Evolutionary conservation across 2,329 filamentous ascomycete genomes (phyloP).

Genomic region (Sporothrix dimorphospora): DNA sequence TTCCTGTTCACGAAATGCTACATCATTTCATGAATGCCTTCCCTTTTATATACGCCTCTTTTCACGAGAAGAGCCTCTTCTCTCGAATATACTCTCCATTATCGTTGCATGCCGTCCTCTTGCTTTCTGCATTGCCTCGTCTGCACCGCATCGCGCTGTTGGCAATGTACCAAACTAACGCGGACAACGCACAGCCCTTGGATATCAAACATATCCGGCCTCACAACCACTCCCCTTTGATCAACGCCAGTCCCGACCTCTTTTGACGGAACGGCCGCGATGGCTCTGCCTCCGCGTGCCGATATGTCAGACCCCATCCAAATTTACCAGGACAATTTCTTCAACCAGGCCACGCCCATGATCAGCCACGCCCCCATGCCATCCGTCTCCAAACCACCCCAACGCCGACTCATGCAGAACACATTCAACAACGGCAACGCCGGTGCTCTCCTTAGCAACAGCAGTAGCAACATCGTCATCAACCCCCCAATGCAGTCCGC

Average conservation of each 20-base stretch:
- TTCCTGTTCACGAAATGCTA: neutral
- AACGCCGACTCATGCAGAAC: slow-evolving; percentile 47
- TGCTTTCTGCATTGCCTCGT: neutral
- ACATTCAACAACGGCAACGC: slow-evolving; percentile 43
- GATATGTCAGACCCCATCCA: slow-evolving; percentile 53
- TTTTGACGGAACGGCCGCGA: slow-evolving; percentile 45
- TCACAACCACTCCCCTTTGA: slow-evolving; percentile 10
- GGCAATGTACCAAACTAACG: neutral
- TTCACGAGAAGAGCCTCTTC: neutral
- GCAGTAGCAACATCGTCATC: slow-evolving; percentile 45
- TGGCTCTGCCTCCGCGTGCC: slow-evolving; percentile 58
- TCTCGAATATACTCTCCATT: neutral
- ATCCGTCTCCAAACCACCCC: slow-evolving; percentile 51
- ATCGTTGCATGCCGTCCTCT: neutral
- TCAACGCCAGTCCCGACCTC: neutral
- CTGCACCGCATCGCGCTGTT: neutral
- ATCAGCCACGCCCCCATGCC: slow-evolving; percentile 62
- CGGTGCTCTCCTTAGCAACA: slow-evolving; percentile 57
- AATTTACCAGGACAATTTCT: slow-evolving; percentile 58
- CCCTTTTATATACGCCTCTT: neutral
- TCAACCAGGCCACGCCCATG: slow-evolving; percentile 51
- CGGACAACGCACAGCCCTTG: slow-evolving; percentile 2
- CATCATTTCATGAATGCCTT: neutral
- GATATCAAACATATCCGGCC: slow-evolving; percentile 23
- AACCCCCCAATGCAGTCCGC: slow-evolving; percentile 61